Evolutionary conservation across 2,329 filamentous ascomycete species (phyloP).

Genomic region (Huntiella bhutanensis): DNA sequence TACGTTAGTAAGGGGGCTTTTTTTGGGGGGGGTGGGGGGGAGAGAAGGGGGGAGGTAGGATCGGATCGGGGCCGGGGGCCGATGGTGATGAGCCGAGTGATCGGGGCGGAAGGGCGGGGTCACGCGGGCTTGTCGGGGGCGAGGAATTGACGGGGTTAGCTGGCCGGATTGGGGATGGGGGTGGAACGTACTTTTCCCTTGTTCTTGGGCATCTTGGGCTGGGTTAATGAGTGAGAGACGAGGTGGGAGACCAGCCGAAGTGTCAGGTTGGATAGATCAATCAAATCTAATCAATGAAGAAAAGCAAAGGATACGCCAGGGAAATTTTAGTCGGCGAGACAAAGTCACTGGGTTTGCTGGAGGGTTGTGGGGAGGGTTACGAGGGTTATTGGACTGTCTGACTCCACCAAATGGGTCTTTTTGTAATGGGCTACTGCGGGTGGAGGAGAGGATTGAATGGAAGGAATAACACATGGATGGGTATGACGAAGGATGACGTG

Average conservation of each 20-base stretch:
- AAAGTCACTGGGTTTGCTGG: too few relatives aligned
- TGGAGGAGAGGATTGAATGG: too few relatives aligned
- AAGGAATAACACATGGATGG: too few relatives aligned
- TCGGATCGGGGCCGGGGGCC: not conserved
- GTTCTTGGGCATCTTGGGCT: slow-evolving; percentile 77
- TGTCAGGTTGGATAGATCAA: not conserved
- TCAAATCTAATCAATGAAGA: not conserved
- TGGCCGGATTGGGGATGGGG: not conserved
- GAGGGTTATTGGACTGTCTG: too few relatives aligned
- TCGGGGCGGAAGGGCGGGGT: not conserved
- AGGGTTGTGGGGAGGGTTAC: too few relatives aligned
- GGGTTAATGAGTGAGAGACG: not conserved
- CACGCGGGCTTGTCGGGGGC: not conserved
- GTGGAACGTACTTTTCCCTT: slow-evolving; percentile 76
- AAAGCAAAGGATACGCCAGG: not conserved
- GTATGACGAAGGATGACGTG: too few relatives aligned
- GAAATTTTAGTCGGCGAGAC: not conserved
- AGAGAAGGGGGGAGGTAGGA: not conserved
- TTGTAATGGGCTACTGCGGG: too few relatives aligned
- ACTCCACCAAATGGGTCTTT: too few relatives aligned
- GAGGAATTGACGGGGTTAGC: not conserved
- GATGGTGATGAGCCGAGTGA: not conserved
- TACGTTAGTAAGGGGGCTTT: too few relatives aligned
- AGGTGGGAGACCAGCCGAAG: not conserved
- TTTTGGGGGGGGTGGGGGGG: too few relatives aligned